These are phyloP conservation scores for Trypanosoma avium DNA, from an alignment of 208 protist species.

Conservation along the genomic window DNA sequence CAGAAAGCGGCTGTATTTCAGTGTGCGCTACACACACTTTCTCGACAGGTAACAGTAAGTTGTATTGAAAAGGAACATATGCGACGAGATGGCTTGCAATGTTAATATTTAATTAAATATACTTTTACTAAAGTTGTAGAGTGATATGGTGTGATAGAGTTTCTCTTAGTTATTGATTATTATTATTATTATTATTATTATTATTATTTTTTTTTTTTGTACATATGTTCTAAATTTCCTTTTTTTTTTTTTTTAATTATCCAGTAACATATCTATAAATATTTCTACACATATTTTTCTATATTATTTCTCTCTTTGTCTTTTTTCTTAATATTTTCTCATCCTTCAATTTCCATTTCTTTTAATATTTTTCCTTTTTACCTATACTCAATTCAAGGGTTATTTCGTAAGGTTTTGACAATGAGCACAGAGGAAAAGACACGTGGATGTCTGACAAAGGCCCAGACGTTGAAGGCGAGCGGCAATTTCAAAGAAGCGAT, in stretches of 20 bases:
- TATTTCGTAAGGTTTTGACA: background rate
- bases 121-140: background rate
- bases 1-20: constrained; percentile 9
- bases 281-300: background rate
- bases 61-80: constrained; percentile 15
- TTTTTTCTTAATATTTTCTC: background rate
- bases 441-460: constrained; percentile 54
- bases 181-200: too few species aligned
- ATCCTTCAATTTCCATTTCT: background rate
- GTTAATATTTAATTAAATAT: background rate
- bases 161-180: too few species aligned
- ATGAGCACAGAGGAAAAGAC: constrained; percentile 45
- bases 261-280: too few species aligned
- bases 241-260: background rate
- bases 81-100: background rate
- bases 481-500: constrained; percentile 55
- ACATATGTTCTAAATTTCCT: background rate
- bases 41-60: constrained; percentile 12
- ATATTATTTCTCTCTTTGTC: background rate
- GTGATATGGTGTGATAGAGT: too few species aligned
- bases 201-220: background rate
- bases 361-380: background rate
- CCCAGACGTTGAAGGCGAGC: constrained; percentile 40
- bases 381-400: background rate
- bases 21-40: constrained; percentile 13